phyloP scores from a whole-genome alignment of 2,329 filamentous ascomycete genomes.

The Cercospora canescens region DNA sequence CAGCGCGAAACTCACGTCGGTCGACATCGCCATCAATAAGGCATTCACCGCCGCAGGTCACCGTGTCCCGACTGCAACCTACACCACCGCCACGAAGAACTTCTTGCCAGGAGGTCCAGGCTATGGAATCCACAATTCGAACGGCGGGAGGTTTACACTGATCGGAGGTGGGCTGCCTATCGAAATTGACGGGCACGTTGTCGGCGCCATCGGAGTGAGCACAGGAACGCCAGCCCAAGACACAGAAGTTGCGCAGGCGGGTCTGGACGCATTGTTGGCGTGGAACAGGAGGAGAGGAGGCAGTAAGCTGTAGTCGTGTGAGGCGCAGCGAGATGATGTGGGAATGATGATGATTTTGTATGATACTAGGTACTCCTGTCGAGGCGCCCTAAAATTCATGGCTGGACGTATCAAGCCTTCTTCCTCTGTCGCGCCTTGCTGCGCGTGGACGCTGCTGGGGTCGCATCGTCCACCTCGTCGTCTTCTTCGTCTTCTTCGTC shows the following conservation, averaged over 20 bases:
- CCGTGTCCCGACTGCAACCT: slow-evolving; percentile 51
- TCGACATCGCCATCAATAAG: slow-evolving; percentile 65
- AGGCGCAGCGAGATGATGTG: background rate
- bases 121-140: slow-evolving; percentile 54
- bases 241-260: slow-evolving; percentile 53
- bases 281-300: slow-evolving; percentile 38
- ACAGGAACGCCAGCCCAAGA: slow-evolving; percentile 58
- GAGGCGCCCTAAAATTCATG: background rate
- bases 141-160: slow-evolving; percentile 55
- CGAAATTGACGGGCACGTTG: slow-evolving; percentile 48
- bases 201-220: slow-evolving; percentile 57
- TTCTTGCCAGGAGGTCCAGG: slow-evolving; percentile 56
- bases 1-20: slow-evolving; percentile 52
- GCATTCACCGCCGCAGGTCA: slow-evolving; percentile 60
- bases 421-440: slow-evolving; percentile 44
- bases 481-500: slow-evolving; percentile 25
- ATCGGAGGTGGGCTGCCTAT: slow-evolving; percentile 58
- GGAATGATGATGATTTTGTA: background rate
- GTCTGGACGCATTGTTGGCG: slow-evolving; percentile 50
- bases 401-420: slow-evolving; percentile 29
- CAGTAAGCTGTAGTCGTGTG: slow-evolving; percentile 37
- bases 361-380: slow-evolving; percentile 6
- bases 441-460: slow-evolving; percentile 41
- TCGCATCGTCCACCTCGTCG: slow-evolving; percentile 23
- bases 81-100: slow-evolving; percentile 46